Evolutionary conservation across 331 rosid genomes (phyloP), one percentile per base, ranked within the genome.

Genomic region (Malus hybrid): DNA sequence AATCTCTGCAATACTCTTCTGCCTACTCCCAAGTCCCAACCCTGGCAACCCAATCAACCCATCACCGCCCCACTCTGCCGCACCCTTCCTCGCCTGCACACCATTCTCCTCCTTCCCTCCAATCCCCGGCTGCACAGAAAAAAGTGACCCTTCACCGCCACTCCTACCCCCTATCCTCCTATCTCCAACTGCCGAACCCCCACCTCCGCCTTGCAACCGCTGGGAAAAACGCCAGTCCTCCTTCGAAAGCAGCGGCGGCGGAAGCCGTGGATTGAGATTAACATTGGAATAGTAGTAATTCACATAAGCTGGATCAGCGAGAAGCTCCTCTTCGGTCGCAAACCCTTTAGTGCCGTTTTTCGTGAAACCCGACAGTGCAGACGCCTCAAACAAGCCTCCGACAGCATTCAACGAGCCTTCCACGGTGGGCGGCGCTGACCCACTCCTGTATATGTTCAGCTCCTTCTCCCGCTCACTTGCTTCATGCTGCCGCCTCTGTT

Each of bases 361-460:
- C 56, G 48, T 66, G 70, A 83, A 79, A 56, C 82, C 73, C 66
- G 79, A 68, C 6, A 77, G 69, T 19, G 55, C 78, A 2, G 84
- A 77, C 26, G 63, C 70, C 46, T 85, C 81, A 5, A 77, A 74
- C 48, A 82, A 55, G n/a, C 86, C 84, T 7, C 89, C 89, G 2
- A 85, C 79, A 11, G 89, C 86, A 63, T 30, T 70, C 24, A 85
- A 42, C 24, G 89, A 85, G n/a, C 89, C 84, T 53, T 85, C 89
- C 2, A 85, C 89, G 26, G 89, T 85, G 11, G 89, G 89, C 29
- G 89, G 89, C 8, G 89, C 89, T 29, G 89, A 85, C 57, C 89
- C 89, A 75, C 89, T 82, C 32, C 89, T 77, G 74, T 83, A 85
- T 48, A 52, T 78, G 61, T 66, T 85, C 58, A 85, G 84, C 18